Conservation (phyloP, 352 stramenopile genomes). For the Globisporangium radiosum region DNA sequence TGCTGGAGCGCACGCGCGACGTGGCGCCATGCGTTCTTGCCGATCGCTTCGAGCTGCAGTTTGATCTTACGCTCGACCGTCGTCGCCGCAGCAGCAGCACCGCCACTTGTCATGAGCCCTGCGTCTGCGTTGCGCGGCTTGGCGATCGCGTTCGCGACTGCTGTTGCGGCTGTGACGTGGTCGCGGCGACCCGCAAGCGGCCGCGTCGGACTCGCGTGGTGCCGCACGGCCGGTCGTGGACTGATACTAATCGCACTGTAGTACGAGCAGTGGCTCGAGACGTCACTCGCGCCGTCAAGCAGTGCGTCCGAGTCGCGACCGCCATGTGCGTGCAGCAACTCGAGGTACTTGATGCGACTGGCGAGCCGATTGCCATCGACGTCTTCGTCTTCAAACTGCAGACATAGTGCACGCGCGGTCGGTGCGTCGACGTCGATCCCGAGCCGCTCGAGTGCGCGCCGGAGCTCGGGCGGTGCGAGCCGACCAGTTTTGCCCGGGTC, state of each 20-base stretch:
- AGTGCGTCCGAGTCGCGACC: slow-evolving; percentile 52
- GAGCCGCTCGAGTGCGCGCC: slow-evolving; percentile 50
- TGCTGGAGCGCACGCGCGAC: slow-evolving; percentile 52
- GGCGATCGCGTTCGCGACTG: slow-evolving; percentile 32
- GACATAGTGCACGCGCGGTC: slow-evolving; percentile 30
- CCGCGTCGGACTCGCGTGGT: slow-evolving; percentile 9
- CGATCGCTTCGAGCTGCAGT: slow-evolving; percentile 34
- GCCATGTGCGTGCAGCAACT: slow-evolving; percentile 53
- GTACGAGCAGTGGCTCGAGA: slow-evolving; percentile 75
- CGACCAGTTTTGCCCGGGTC: slow-evolving; percentile 45
- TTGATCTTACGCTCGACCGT: slow-evolving; percentile 61
- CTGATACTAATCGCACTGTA: slow-evolving; percentile 69
- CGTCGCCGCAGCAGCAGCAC: slow-evolving; percentile 17
- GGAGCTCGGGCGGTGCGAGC: slow-evolving; percentile 51
- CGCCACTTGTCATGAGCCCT: slow-evolving; percentile 15
- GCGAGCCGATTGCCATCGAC: slow-evolving; percentile 24
- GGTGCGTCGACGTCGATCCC: slow-evolving; percentile 38
- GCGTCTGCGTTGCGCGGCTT: slow-evolving; percentile 14
- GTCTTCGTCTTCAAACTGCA: slow-evolving; percentile 53
- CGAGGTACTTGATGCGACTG: slow-evolving; percentile 51
- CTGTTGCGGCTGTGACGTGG: slow-evolving; percentile 22
- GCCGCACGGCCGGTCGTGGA: slow-evolving; percentile 29
- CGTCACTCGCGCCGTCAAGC: slow-evolving; percentile 52
- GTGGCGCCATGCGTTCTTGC: slow-evolving; percentile 53
- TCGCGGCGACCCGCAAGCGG: slow-evolving; percentile 23